phyloP scores from a whole-genome alignment of 2,329 filamentous ascomycete genomes.

The Grosmannia clavigera region DNA sequence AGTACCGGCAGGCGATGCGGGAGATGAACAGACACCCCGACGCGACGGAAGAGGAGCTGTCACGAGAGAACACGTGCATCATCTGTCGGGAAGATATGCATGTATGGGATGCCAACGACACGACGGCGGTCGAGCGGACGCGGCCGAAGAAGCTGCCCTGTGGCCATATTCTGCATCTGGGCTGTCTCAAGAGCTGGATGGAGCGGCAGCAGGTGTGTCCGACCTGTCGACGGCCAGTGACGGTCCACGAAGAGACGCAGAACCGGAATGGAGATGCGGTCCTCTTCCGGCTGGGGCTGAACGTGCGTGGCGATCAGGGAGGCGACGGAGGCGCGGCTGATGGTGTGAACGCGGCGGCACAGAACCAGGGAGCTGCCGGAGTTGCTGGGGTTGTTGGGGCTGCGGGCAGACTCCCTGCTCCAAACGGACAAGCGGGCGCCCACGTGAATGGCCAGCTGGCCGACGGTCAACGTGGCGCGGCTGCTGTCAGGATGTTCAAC shows the following conservation, averaged over 20 bases:
- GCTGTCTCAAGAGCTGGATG: conserved; percentile 91
- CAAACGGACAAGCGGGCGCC: background rate
- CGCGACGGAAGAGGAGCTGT: conserved; percentile 75
- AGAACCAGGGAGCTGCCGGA: background rate
- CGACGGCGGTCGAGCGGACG: conserved; percentile 66
- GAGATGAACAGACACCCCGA: conserved; percentile 95
- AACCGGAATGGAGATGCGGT: conserved; percentile 22
- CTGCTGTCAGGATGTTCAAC: conserved; percentile 22
- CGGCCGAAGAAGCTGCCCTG: conserved; percentile 94
- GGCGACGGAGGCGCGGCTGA: conserved; percentile 15
- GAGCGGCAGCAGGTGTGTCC: conserved; percentile 96
- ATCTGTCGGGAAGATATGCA: conserved; percentile 96
- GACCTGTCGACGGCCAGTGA: conserved; percentile 79
- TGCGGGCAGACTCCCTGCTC: background rate
- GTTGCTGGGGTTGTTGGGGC: background rate
- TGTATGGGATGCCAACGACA: conserved; percentile 53
- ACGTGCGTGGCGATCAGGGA: conserved; percentile 12
- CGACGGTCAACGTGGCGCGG: background rate
- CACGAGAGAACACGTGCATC: conserved; percentile 85
- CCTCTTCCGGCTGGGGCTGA: conserved; percentile 21
- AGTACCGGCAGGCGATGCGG: conserved; percentile 80
- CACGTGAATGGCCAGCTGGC: background rate
- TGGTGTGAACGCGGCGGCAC: conserved; percentile 5
- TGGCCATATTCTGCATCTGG: conserved; percentile 87
- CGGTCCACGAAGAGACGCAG: conserved; percentile 31